Percentiles rank a stretch among this genome's conserved stretches.
Evolutionary conservation across 257 asterid species (phyloP).

Genomic region (Verbascum thapsus): DNA sequence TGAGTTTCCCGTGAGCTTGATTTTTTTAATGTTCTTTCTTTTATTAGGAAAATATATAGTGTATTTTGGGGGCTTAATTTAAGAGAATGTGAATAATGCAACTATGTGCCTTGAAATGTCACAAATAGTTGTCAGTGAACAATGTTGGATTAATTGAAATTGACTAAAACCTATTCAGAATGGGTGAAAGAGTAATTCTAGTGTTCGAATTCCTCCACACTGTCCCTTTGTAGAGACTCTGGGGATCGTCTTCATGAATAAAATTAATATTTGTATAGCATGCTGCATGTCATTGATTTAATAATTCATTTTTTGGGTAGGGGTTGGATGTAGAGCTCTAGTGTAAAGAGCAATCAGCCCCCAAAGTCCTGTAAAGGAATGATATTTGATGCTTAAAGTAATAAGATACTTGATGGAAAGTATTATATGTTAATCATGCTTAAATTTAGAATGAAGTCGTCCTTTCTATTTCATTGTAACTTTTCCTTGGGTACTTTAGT

Average conservation of each 20-base stretch:
- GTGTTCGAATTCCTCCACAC: background rate
- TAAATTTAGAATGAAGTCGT: too few species aligned
- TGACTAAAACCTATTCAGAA: too few species aligned
- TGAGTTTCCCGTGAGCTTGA: slow-evolving; percentile 1
- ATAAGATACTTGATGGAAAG: too few species aligned
- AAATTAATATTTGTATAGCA: background rate
- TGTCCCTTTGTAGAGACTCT: background rate
- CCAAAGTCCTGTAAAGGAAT: background rate
- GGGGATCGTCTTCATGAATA: too few species aligned
- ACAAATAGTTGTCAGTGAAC: too few species aligned
- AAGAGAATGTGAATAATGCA: background rate
- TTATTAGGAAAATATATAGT: background rate
- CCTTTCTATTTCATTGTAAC: too few species aligned
- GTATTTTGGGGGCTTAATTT: background rate
- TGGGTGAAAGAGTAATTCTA: background rate
- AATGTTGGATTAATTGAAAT: too few species aligned
- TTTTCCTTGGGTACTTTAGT: too few species aligned
- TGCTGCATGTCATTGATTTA: background rate
- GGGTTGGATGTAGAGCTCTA: background rate
- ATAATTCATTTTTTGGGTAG: background rate
- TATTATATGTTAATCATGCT: too few species aligned
- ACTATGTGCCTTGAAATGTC: background rate
- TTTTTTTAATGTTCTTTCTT: background rate
- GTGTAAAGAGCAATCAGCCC: background rate
- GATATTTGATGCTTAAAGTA: too few species aligned